phyloP scores from a whole-genome alignment of 257 asterid species.

The Solanum chaucha region DNA sequence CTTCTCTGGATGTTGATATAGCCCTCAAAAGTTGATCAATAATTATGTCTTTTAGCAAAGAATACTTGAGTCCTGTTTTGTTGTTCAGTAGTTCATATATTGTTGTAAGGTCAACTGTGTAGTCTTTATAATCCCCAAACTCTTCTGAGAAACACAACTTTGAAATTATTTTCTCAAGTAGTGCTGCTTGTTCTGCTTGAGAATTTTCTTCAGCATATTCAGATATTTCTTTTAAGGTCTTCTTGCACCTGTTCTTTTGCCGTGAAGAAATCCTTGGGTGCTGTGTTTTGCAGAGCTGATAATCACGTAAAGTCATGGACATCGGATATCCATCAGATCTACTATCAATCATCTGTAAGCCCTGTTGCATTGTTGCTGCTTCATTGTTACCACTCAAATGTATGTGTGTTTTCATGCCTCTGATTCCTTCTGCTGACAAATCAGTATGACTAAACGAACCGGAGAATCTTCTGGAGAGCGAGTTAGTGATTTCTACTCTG shows the following conservation, averaged over 20 bases:
- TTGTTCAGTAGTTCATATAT: constrained; percentile 48
- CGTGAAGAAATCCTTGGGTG: constrained; percentile 11
- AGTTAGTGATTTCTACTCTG: constrained; percentile 14
- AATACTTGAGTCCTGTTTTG: constrained; percentile 61
- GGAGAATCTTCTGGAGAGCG: constrained; percentile 41
- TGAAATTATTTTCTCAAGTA: constrained; percentile 61
- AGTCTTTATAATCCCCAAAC: constrained; percentile 31
- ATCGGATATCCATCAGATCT: not conserved
- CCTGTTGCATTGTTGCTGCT: constrained; percentile 9
- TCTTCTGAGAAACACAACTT: constrained; percentile 67
- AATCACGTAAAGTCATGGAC: constrained; percentile 5
- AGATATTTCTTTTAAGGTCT: constrained; percentile 14
- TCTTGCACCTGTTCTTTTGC: constrained; percentile 28
- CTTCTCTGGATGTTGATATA: constrained; percentile 65
- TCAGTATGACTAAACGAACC: constrained; percentile 20
- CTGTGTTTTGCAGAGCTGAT: constrained; percentile 11
- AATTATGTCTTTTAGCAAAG: constrained; percentile 66
- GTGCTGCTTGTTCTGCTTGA: constrained; percentile 35
- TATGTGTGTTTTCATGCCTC: constrained; percentile 2
- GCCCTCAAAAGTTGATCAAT: constrained; percentile 66
- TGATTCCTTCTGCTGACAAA: constrained; percentile 14
- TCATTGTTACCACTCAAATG: constrained; percentile 10
- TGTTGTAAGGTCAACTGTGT: constrained; percentile 51
- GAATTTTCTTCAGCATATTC: constrained; percentile 26
- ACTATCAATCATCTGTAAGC: constrained; percentile 12